These are phyloP conservation scores for Metschnikowia cubensis DNA, from an alignment of 805 yeast species.

Conservation along the genomic window DNA sequence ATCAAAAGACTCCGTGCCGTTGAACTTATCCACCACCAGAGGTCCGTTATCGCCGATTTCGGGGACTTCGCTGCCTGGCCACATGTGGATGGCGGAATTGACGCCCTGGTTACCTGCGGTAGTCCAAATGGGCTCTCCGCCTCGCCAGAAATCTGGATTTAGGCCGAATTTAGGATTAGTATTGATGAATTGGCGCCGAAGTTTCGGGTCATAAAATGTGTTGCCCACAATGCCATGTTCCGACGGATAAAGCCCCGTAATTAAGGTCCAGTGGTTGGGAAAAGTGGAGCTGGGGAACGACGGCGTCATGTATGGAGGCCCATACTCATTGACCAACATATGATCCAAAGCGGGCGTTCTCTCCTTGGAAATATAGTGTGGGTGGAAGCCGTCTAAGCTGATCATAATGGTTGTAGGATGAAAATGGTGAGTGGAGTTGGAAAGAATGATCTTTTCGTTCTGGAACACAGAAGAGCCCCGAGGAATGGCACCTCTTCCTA, in stretches of 20 bases:
- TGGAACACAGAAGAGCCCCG: not conserved
- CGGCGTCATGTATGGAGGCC: conserved; percentile 82
- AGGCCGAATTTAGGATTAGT: conserved; percentile 51
- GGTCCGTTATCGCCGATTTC: conserved; percentile 43
- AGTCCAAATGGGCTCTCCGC: conserved; percentile 87
- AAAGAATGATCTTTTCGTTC: conserved; percentile 21
- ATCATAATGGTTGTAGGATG: conserved; percentile 77
- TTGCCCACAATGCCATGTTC: conserved; percentile 87
- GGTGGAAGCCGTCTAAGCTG: conserved; percentile 88
- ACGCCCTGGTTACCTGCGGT: conserved; percentile 65
- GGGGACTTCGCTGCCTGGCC: conserved; percentile 89
- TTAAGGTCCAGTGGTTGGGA: conserved; percentile 89
- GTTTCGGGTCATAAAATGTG: conserved; percentile 62
- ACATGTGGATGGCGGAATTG: conserved; percentile 81
- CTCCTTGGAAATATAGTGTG: conserved; percentile 66
- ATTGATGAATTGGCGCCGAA: conserved; percentile 57
- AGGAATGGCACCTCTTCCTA: not conserved
- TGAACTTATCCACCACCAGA: conserved; percentile 56
- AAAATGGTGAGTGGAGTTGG: conserved; percentile 66
- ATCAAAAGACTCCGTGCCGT: conserved; percentile 57
- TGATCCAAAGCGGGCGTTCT: conserved; percentile 70
- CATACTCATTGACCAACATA: conserved; percentile 48
- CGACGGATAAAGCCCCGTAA: conserved; percentile 80
- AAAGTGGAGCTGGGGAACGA: conserved; percentile 86
- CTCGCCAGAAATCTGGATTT: conserved; percentile 66